These are phyloP conservation scores for Colletotrichum sp. DNA, from an alignment of 2,329 filamentous ascomycete species.

Conservation along the genomic window DNA sequence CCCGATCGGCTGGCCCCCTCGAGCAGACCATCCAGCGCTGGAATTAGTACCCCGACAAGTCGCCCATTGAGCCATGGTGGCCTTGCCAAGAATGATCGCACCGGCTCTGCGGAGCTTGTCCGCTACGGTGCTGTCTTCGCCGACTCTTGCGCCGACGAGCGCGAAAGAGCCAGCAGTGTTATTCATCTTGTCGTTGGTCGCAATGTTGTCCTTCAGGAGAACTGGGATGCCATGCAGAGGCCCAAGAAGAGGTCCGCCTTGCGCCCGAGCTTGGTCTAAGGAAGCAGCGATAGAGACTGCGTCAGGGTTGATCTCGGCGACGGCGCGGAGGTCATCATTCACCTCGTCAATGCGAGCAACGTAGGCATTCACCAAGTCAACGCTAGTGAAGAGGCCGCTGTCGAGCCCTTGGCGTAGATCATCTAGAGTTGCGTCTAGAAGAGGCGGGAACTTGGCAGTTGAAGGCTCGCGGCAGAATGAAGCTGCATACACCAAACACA, in stretches of 20 bases:
- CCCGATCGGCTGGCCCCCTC: slow-evolving; percentile 65
- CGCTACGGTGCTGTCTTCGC: slow-evolving; percentile 62
- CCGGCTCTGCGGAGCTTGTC: slow-evolving; percentile 65
- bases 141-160: slow-evolving; percentile 62
- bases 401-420: slow-evolving; percentile 22
- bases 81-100: slow-evolving; percentile 69
- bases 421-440: not conserved
- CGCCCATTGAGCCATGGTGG: slow-evolving; percentile 69
- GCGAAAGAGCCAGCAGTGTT: slow-evolving; percentile 69
- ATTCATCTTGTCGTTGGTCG: slow-evolving; percentile 65
- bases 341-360: slow-evolving; percentile 34
- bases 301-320: slow-evolving; percentile 40
- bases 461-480: not conserved
- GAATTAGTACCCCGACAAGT: slow-evolving; percentile 63
- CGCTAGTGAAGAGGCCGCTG: slow-evolving; percentile 29
- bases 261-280: slow-evolving; percentile 33
- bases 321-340: slow-evolving; percentile 28
- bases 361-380: slow-evolving; percentile 35
- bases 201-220: slow-evolving; percentile 72
- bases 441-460: not conserved
- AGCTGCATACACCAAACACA: not conserved
- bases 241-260: not conserved
- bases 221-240: slow-evolving; percentile 67
- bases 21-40: slow-evolving; percentile 68
- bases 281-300: slow-evolving; percentile 40